Base-by-base conservation (phyloP, 2,329 filamentous ascomycete genomes). In the Colletotrichum plurivorum region DNA sequence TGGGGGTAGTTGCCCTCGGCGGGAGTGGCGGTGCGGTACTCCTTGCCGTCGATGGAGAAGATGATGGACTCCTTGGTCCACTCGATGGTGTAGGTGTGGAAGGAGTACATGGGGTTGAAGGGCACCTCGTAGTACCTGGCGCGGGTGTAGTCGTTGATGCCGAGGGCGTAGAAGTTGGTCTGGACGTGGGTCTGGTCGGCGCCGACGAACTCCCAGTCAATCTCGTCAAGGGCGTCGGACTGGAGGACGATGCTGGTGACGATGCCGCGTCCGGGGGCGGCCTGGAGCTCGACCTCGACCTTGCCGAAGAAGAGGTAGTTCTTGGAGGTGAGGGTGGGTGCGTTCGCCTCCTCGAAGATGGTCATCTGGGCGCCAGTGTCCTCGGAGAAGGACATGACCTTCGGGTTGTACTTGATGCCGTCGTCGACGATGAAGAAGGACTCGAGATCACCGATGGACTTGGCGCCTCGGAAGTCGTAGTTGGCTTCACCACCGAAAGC, bases 51-150 rank as follows among this genome's bases (percentile, higher is more conserved):
- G 63, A 93, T 86, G 75, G 86, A 84, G 86, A 90, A 93, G 67
- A 84, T 81, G 69, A 92, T 81, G 41, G 80, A 76, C 8, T 88
- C 84, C 31, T 84, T 76, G 22, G 87, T 91, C 92, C 92, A 93
- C 80, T 92, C 88, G 60, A 93, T 79, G 16, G 86, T 85, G 81
- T 93, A 93, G 63, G 87, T 92, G 81, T 93, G 90, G 74, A 84
- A 86, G 27, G 74, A 74, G 57, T 77, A 65, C 53, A 83, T 79
- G 10, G 76, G 72, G 59, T 82, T 79, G 60, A 78, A 78, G 52
- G 73, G 61, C 53, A 90, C 80, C 27, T 79, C 73, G 76, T 87
- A 82, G 48, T 80, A 86, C 55, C 84, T 82, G 73, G 87, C 84
- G 74, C 84, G 86, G 45, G 81, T 82, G 54, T 84, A 86, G 70